Conservation (phyloP, 805 yeast genomes). For the Candida xiaguanensis region DNA sequence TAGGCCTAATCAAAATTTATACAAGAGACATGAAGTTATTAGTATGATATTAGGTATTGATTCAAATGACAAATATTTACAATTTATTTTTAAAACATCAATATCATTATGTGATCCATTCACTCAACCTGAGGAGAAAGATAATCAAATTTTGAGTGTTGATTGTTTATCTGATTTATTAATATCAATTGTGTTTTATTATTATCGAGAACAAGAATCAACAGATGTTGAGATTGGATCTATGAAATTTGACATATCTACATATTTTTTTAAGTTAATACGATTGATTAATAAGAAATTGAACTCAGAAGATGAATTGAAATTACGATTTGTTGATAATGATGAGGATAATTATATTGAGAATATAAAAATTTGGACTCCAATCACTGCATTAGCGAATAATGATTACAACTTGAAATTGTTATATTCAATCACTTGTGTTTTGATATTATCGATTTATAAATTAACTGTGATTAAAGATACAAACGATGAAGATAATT, state of each 20-base stretch:
- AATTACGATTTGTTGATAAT: slow-evolving; percentile 38
- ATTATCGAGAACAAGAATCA: slow-evolving; percentile 12
- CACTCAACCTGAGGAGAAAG: slow-evolving; percentile 66
- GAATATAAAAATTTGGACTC: slow-evolving; percentile 26
- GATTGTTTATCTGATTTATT: slow-evolving; percentile 52
- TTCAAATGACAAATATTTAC: slow-evolving; percentile 13
- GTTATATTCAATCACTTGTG: slow-evolving; percentile 29
- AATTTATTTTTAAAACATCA: slow-evolving; percentile 17
- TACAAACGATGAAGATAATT: slow-evolving; percentile 22
- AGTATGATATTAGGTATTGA: slow-evolving; percentile 13
- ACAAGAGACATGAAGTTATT: slow-evolving; percentile 14
- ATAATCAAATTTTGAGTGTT: slow-evolving; percentile 49
- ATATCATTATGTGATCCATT: slow-evolving; percentile 51
- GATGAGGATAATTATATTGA: slow-evolving; percentile 27
- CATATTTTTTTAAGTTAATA: slow-evolving; percentile 34
- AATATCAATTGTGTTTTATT: slow-evolving; percentile 36
- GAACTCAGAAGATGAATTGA: slow-evolving; percentile 41
- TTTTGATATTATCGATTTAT: slow-evolving; percentile 27
- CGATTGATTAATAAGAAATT: slow-evolving; percentile 31
- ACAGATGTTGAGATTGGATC: slow-evolving; percentile 15
- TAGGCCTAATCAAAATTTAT: slow-evolving; percentile 10
- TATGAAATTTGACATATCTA: slow-evolving; percentile 32
- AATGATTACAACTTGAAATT: slow-evolving; percentile 22
- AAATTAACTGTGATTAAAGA: slow-evolving; percentile 26
- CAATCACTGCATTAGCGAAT: slow-evolving; percentile 13